phyloP scores from a whole-genome alignment of 495 filamentous ascomycete species.

The Pseudoneurospora amorphoporcata region DNA sequence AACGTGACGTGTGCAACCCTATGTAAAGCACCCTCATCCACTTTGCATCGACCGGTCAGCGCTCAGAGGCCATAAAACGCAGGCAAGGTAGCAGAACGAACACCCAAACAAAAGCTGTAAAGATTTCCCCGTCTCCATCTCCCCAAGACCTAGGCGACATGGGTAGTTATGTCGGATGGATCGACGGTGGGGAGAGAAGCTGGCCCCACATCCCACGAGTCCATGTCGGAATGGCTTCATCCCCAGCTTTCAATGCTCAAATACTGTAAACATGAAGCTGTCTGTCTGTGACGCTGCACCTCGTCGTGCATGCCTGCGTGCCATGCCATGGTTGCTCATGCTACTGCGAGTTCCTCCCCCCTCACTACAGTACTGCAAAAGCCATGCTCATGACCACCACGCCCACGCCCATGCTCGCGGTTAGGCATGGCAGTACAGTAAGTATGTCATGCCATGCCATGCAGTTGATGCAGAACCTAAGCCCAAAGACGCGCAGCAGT shows the following conservation, averaged over 20 bases:
- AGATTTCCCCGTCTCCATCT: background rate
- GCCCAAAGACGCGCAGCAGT: no score
- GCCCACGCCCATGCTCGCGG: background rate
- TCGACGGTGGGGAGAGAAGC: background rate
- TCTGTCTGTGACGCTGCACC: background rate
- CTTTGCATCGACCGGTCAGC: background rate
- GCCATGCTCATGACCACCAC: background rate
- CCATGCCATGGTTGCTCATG: background rate
- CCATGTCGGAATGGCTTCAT: background rate
- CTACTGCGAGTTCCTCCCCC: background rate
- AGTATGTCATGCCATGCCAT: background rate
- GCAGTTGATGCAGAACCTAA: background rate
- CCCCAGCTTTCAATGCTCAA: background rate
- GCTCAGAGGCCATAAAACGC: background rate
- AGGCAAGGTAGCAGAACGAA: background rate
- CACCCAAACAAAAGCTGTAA: background rate
- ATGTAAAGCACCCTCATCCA: background rate
- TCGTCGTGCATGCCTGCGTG: background rate
- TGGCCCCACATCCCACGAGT: background rate
- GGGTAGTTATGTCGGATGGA: no score
- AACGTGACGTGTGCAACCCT: background rate
- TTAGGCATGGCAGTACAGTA: background rate
- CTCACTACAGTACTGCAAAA: background rate
- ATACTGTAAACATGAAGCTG: no score
- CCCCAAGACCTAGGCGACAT: background rate